phyloP scores from a whole-genome alignment of 176 grass and related monocot species.

The Avena eriantha region DNA sequence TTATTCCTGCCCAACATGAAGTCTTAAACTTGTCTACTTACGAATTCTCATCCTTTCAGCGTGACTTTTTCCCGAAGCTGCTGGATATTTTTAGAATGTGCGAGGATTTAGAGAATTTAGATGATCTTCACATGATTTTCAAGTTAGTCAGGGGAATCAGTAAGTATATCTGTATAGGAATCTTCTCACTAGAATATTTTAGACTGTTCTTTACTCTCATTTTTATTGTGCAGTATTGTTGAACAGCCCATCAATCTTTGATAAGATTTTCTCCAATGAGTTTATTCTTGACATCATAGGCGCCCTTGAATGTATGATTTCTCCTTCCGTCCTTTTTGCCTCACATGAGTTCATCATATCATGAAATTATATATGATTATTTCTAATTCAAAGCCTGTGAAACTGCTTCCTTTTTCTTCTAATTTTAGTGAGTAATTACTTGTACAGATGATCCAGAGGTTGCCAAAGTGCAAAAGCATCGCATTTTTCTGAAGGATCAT shows the following conservation, averaged over 20 bases:
- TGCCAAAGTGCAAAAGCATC: slow-evolving; percentile 78
- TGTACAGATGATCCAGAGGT: slow-evolving; percentile 94
- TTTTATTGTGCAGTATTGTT: slow-evolving; percentile 84
- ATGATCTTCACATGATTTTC: slow-evolving; percentile 97
- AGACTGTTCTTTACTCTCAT: slow-evolving; percentile 41
- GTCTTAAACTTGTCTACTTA: slow-evolving; percentile 32
- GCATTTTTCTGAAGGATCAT: slow-evolving; percentile 94
- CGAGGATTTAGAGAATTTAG: slow-evolving; percentile 92
- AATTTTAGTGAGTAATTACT: slow-evolving; percentile 35
- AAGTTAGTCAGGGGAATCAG: slow-evolving; percentile 96
- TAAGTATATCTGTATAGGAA: slow-evolving; percentile 61
- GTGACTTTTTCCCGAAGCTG: slow-evolving; percentile 91
- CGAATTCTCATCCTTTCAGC: slow-evolving; percentile 52
- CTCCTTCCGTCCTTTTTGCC: slow-evolving; percentile 41
- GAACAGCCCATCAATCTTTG: slow-evolving; percentile 85
- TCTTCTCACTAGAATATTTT: slow-evolving; percentile 31
- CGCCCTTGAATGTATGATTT: slow-evolving; percentile 87
- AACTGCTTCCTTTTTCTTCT: slow-evolving; percentile 16
- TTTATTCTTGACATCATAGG: slow-evolving; percentile 98
- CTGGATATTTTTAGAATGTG: slow-evolving; percentile 95
- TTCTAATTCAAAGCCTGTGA: slow-evolving; percentile 26
- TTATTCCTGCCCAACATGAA: slow-evolving; percentile 22
- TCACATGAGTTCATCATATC: slow-evolving; percentile 17
- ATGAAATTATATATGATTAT: slow-evolving; percentile 40
- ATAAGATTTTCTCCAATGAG: slow-evolving; percentile 90